Evolutionary conservation across 192 early-diverging fungal species (phyloP), one percentile per base, ranked within the genome.

Genomic region (Chytriomyces hyalinus): DNA sequence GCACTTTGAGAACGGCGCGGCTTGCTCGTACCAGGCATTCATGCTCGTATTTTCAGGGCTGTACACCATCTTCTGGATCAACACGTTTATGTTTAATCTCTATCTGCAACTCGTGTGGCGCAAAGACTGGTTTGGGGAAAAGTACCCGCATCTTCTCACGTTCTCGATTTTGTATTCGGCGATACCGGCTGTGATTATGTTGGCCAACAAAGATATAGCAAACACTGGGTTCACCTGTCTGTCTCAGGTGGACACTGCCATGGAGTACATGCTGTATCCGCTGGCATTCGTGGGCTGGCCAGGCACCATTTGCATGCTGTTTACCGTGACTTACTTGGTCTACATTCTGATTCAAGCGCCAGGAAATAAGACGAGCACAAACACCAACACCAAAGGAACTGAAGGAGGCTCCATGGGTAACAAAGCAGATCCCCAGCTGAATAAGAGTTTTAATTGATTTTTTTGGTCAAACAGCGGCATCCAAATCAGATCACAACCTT

Each of bases 211-310:
- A 22, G 63, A 26, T 15, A 6, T 65, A 3, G 26, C 17, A 22
- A 28, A 13, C 24, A 26, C 24, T 13, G 63, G 63, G 24, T 28
- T 43, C 5, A 28, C 36, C 3, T 65, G 63, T 6, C 26, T 65
- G 63, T 26, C 36, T 15, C 11, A 65, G 11, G 20, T 65, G 63
- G 36, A 65, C 53, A 13, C 13, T 53, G 48, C 45, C 8, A 13
- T 57, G 53, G 49, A n/a, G 22, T 70, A 15, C 8, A 7, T 70
- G 22, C 22, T 70, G 47, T 20, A 53, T 53, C 66, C 68, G 6
- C 26, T 70, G 68, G 68, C 17, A 9, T 20, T 22, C 9, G 15
- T 70, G 13, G 68, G 68, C 15, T 70, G 68, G 68, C 68, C 68
- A 13, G 68, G 68, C 8, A 45, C 45, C 13, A 20, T 48, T 8